Evolutionary conservation across 164 flowering plant species (phyloP).

Genomic region (Santalum album): DNA sequence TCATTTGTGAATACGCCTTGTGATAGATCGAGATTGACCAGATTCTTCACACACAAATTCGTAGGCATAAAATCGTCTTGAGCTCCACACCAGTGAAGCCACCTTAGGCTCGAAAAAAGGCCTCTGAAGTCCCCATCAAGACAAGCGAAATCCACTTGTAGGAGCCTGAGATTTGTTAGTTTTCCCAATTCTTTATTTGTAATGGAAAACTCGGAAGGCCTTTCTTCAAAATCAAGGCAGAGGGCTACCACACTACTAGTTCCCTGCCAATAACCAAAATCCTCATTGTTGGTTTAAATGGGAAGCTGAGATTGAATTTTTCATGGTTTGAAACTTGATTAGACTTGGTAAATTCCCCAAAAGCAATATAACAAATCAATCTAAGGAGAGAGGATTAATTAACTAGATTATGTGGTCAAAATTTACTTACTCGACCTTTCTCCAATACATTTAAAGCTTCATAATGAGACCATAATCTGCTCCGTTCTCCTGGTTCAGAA

Average conservation of each 20-base stretch:
- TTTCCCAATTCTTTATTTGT: slow-evolving; percentile 4
- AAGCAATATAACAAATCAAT: no score
- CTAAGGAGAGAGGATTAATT: no score
- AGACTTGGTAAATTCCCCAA: neutral
- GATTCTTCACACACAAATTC: slow-evolving; percentile 1
- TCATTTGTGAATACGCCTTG: slow-evolving; percentile 6
- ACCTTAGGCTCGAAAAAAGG: slow-evolving; percentile 3
- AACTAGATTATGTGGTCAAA: no score
- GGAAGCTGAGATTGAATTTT: no score
- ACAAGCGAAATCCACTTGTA: neutral
- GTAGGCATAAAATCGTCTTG: slow-evolving; percentile 9
- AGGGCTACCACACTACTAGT: slow-evolving; percentile 13
- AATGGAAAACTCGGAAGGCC: neutral
- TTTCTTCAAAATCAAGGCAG: neutral
- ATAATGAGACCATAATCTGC: slow-evolving; percentile 14
- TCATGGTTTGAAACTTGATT: no score
- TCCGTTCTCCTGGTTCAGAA: slow-evolving; percentile 12
- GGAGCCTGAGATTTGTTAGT: slow-evolving; percentile 11
- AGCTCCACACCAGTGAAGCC: slow-evolving; percentile 14
- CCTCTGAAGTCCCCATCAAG: neutral
- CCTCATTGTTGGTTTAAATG: neutral
- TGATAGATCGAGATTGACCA: slow-evolving; percentile 17
- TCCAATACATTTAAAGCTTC: slow-evolving; percentile 11
- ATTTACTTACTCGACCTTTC: slow-evolving; percentile 5
- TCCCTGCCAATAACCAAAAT: slow-evolving; percentile 9